Percentiles rank a stretch among this genome's conserved stretches.
Conservation (phyloP, 2,329 filamentous ascomycete species). For the Sordariomycetes sp. region DNA sequence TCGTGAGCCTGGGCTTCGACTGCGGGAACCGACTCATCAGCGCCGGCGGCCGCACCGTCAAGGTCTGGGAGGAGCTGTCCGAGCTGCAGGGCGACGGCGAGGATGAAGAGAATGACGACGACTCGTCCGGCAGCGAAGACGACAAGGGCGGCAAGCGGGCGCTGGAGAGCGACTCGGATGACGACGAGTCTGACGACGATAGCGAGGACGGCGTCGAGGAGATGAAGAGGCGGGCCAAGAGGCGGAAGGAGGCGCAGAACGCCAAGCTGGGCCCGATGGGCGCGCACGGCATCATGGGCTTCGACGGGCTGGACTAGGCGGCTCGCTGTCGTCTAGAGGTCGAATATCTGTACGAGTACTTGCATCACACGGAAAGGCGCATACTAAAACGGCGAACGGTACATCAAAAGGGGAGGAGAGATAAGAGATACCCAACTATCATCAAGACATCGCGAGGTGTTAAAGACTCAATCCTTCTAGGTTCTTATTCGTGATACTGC, state of each 20-base stretch:
- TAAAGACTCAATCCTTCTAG: no score
- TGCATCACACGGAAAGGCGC: no score
- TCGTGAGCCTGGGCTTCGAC: conserved; percentile 76
- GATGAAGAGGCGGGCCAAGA: conserved; percentile 36
- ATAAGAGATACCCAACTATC: no score
- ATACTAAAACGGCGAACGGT: no score
- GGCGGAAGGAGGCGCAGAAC: conserved; percentile 29
- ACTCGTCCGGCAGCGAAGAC: conserved; percentile 36
- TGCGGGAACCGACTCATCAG: conserved; percentile 79
- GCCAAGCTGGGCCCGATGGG: conserved; percentile 38
- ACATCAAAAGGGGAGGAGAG: no score
- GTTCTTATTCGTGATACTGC: no score
- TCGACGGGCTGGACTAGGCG: conserved; percentile 34
- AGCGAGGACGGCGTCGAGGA: conserved; percentile 19
- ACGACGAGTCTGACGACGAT: conserved; percentile 34
- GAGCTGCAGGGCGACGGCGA: conserved; percentile 36
- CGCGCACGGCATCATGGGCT: conserved; percentile 40
- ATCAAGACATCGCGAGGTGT: no score
- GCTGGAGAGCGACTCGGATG: conserved; percentile 32
- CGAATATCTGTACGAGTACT: no score
- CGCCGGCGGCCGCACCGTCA: conserved; percentile 76
- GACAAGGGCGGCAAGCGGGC: conserved; percentile 13
- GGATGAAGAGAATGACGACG: conserved; percentile 31
- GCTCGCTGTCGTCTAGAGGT: no score
- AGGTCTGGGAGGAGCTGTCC: conserved; percentile 85